These are phyloP conservation scores for Coprinellus micaceus DNA, from an alignment of 768 basidiomycete genomes.

Conservation along the genomic window DNA sequence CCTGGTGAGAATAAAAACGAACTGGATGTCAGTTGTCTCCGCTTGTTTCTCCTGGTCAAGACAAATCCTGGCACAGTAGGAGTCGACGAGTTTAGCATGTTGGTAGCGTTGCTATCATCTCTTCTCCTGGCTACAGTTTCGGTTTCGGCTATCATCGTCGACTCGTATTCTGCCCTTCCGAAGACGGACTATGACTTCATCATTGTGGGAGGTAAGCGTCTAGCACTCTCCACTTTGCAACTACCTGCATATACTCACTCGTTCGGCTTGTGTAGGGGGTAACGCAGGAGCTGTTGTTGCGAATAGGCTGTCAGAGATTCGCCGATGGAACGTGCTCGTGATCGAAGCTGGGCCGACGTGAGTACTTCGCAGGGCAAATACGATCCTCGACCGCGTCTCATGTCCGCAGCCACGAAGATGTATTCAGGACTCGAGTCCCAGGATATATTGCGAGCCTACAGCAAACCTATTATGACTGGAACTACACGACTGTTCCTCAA, in stretches of 20 bases:
- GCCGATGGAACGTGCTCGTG: slow-evolving; percentile 11
- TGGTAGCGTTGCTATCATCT: not conserved
- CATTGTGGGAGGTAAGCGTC: slow-evolving; percentile 21
- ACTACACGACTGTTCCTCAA: slow-evolving; percentile 30
- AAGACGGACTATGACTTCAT: slow-evolving; percentile 17
- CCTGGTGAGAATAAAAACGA: too few relatives aligned
- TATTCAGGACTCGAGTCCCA: slow-evolving; percentile 18
- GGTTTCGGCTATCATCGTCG: slow-evolving; percentile 23
- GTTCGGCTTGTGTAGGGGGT: slow-evolving; percentile 7
- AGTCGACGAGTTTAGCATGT: too few relatives aligned
- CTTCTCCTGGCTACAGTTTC: not conserved
- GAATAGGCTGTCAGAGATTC: slow-evolving; percentile 7
- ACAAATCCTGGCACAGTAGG: too few relatives aligned
- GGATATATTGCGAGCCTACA: slow-evolving; percentile 14
- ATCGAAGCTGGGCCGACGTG: slow-evolving; percentile 15
- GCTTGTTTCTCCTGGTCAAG: too few relatives aligned
- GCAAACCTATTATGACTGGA: slow-evolving; percentile 28
- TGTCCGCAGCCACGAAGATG: slow-evolving; percentile 17
- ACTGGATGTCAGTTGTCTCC: too few relatives aligned
- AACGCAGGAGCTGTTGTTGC: slow-evolving; percentile 12
- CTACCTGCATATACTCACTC: not conserved
- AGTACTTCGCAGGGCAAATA: not conserved
- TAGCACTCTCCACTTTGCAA: not conserved
- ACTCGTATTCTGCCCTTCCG: slow-evolving; percentile 1
- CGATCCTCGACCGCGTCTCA: not conserved